Base-by-base conservation (phyloP, 495 filamentous ascomycete species). In the Neurospora africana region DNA sequence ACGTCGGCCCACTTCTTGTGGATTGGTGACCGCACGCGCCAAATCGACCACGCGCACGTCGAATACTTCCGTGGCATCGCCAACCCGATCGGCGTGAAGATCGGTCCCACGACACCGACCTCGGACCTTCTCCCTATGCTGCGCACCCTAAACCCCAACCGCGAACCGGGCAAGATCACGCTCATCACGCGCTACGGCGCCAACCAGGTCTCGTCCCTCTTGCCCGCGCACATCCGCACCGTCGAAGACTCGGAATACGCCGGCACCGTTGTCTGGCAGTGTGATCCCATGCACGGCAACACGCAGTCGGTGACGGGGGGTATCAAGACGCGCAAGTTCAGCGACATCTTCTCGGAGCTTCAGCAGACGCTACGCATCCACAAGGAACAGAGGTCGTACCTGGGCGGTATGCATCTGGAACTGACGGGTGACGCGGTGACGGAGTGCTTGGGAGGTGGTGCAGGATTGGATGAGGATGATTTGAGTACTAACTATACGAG, bases 281-380 rank as follows among this genome's bases (percentile, higher is more conserved):
- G 93, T 81, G 95, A 99, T 81, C 95, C 95, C 13, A 98, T 98
- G 96, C 95, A 99, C 83, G 95, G 95, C 44, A 93, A 93, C 81
- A 92, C 91, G 27, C 84, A 84, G 70, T 86, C 89, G 23, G 94
- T 93, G 0, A 83, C 89, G 0, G 84, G 86, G 0, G 90, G 89
- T 10, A 86, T 97, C 79, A 99, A 99, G 84, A 99, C 95, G 4
- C 87, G 96, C 3, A 89, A 90, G 69, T 98, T 98, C 81, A 86
- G 85, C 41, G 89, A 92, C 79, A 97, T 99, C 73, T 88, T 97
- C 75, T 89, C 87, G 15, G 96, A 98, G 84, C 84, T 98, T 44
- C 85, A 88, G 68, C 87, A 91, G 74, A 91, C 93, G 4, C 82
- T 98, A 70, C 82, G 86, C 72, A 94, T 98, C 72, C 96, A 99